These are phyloP conservation scores for Yamadazyma endophytica DNA, from an alignment of 805 yeast species.

Conservation along the genomic window DNA sequence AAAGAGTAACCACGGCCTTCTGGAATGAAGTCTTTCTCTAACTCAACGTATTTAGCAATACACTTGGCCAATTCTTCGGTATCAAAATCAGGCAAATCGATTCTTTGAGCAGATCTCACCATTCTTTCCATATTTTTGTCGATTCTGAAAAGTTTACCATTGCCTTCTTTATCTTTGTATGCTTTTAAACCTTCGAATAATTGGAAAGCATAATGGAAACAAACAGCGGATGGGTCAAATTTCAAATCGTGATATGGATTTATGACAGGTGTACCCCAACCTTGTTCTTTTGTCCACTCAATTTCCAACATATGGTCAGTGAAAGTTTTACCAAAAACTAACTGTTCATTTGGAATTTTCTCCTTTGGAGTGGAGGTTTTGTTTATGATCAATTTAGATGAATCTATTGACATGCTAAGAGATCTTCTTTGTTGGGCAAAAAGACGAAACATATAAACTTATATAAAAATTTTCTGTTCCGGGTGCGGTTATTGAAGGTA, in stretches of 20 bases:
- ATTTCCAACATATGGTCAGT: conserved; percentile 86
- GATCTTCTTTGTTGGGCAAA: neutral
- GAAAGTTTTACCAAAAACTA: conserved; percentile 50
- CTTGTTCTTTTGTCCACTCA: conserved; percentile 72
- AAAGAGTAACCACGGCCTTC: conserved; percentile 83
- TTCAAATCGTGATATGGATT: conserved; percentile 74
- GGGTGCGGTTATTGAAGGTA: too few relatives aligned
- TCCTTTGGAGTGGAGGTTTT: conserved; percentile 34
- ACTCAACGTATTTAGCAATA: conserved; percentile 68
- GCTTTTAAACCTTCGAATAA: conserved; percentile 96
- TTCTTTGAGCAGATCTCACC: conserved; percentile 84
- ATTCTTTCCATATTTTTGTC: conserved; percentile 89
- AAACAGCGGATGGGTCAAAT: conserved; percentile 85
- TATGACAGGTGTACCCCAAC: conserved; percentile 90
- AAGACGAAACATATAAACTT: too few relatives aligned
- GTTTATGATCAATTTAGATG: conserved; percentile 31
- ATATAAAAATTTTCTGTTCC: too few relatives aligned
- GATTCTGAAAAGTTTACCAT: conserved; percentile 82
- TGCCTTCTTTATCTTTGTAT: conserved; percentile 58
- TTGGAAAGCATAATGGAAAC: conserved; percentile 92
- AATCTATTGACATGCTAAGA: conserved; percentile 23
- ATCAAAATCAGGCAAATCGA: conserved; percentile 85
- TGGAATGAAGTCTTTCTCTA: conserved; percentile 81
- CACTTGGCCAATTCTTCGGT: conserved; percentile 69
- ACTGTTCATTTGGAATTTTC: conserved; percentile 34